Evolutionary conservation across 208 protist genomes (phyloP).

Genomic region (Herpetomonas muscarum): DNA sequence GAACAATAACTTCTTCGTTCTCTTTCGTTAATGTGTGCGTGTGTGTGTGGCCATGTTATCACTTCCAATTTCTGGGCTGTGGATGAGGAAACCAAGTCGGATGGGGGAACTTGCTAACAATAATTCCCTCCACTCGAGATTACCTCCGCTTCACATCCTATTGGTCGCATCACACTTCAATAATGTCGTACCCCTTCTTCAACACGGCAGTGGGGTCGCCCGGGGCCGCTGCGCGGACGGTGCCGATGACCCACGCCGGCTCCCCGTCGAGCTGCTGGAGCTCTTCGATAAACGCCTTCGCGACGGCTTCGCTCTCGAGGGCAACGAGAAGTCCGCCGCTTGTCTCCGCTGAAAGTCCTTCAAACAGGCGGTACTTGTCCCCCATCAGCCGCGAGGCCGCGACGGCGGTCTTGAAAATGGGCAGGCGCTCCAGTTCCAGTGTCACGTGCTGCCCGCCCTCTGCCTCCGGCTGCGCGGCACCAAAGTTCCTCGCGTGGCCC

Average conservation of each 20-base stretch:
- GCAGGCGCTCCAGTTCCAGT: constrained; percentile 83
- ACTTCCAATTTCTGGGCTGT: too few species aligned
- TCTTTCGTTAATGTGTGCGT: too few species aligned
- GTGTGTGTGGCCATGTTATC: background rate
- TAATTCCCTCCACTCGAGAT: background rate
- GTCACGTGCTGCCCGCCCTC: constrained; percentile 18
- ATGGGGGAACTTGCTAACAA: background rate
- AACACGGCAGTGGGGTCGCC: constrained; percentile 41
- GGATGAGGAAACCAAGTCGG: too few species aligned
- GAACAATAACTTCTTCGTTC: too few species aligned
- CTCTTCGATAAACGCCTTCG: constrained; percentile 64
- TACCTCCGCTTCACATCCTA: background rate
- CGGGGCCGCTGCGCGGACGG: constrained; percentile 25
- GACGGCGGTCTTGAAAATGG: constrained; percentile 83
- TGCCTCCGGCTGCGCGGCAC: constrained; percentile 55
- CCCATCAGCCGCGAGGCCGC: constrained; percentile 69
- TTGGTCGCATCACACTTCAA: constrained; percentile 42
- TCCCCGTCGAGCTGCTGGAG: constrained; percentile 68
- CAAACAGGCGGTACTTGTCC: constrained; percentile 86
- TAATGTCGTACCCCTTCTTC: constrained; percentile 47
- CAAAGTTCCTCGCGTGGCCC: constrained; percentile 94
- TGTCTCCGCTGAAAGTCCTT: constrained; percentile 92
- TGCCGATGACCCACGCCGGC: constrained; percentile 87
- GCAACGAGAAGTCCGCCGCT: constrained; percentile 93
- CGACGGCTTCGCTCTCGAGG: constrained; percentile 42